These are phyloP conservation scores for Yamadazyma sp. DNA, from an alignment of 1,139 yeast species.

Conservation along the genomic window DNA sequence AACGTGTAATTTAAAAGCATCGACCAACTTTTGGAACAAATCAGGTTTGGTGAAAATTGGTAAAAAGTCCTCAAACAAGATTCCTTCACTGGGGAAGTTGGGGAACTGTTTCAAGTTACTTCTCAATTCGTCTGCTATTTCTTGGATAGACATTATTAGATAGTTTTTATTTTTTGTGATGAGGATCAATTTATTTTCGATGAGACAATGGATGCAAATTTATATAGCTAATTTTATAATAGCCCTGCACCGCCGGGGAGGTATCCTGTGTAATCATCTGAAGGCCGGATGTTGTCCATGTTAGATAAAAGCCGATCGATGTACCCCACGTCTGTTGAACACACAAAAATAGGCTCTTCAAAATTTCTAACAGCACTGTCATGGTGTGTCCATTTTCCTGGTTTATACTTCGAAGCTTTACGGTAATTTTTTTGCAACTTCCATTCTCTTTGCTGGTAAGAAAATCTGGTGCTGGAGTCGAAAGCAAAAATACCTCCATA, in stretches of 20 bases:
- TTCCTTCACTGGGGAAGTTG: conserved; percentile 92
- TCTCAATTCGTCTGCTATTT: conserved; percentile 59
- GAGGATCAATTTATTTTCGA: background rate
- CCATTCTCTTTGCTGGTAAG: conserved; percentile 12
- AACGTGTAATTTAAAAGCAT: conserved; percentile 77
- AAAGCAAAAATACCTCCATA: conserved; percentile 15
- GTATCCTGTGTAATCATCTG: conserved; percentile 2
- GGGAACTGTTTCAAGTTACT: conserved; percentile 78
- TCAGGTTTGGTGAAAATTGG: conserved; percentile 87
- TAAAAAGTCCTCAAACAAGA: conserved; percentile 90
- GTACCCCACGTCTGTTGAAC: conserved; percentile 12
- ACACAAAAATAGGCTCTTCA: conserved; percentile 13
- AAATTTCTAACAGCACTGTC: conserved; percentile 10
- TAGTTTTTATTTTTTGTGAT: background rate
- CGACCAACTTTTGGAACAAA: conserved; percentile 74
- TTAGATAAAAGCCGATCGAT: conserved; percentile 4
- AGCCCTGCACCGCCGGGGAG: background rate
- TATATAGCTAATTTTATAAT: background rate
- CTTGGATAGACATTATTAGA: conserved; percentile 23
- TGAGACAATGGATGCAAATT: conserved; percentile 1
- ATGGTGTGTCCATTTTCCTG: conserved; percentile 9
- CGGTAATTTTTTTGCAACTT: background rate
- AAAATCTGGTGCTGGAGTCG: conserved; percentile 8
- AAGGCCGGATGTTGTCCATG: background rate
- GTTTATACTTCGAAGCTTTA: conserved; percentile 8